phyloP scores from a whole-genome alignment of 306 rosid genomes.

The Aeschynomene evenia region DNA sequence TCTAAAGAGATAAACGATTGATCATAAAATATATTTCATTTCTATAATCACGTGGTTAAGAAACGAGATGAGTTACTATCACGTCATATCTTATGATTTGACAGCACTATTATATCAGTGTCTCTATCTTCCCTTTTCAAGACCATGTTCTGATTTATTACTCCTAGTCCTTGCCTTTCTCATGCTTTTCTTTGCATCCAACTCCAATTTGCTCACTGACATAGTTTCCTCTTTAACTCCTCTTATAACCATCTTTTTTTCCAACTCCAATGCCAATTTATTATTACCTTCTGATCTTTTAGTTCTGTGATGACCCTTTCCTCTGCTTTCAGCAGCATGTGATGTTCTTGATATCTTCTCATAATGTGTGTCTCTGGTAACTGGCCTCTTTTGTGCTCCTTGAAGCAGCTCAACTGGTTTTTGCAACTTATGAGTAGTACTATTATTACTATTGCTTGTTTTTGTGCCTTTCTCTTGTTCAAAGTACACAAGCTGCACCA shows the following conservation, averaged over 20 bases:
- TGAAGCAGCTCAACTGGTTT: conserved; percentile 39
- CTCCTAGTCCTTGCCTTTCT: conserved; percentile 62
- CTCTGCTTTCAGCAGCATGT: conserved; percentile 41
- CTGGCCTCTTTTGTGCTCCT: conserved; percentile 46
- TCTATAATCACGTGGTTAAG: no score
- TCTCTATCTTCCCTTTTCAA: conserved; percentile 61
- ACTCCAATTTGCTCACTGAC: conserved; percentile 44
- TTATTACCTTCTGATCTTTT: conserved; percentile 48
- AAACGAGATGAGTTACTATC: no score
- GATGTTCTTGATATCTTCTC: conserved; percentile 40
- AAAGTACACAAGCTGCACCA: conserved; percentile 78
- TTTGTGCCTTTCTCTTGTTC: conserved; percentile 70
- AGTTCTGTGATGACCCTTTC: conserved; percentile 42
- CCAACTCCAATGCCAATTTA: conserved; percentile 46
- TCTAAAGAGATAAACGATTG: no score
- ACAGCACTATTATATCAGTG: no score
- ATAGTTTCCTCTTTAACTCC: conserved; percentile 38
- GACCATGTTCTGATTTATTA: conserved; percentile 61
- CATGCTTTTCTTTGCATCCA: conserved; percentile 52
- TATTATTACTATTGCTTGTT: no score
- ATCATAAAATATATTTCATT: no score
- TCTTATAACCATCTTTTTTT: conserved; percentile 46
- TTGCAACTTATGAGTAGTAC: conserved; percentile 36
- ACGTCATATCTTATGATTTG: no score
- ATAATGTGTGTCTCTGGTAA: conserved; percentile 37